phyloP scores from a whole-genome alignment of 441 rosid species.

The Omphalea diandra region DNA sequence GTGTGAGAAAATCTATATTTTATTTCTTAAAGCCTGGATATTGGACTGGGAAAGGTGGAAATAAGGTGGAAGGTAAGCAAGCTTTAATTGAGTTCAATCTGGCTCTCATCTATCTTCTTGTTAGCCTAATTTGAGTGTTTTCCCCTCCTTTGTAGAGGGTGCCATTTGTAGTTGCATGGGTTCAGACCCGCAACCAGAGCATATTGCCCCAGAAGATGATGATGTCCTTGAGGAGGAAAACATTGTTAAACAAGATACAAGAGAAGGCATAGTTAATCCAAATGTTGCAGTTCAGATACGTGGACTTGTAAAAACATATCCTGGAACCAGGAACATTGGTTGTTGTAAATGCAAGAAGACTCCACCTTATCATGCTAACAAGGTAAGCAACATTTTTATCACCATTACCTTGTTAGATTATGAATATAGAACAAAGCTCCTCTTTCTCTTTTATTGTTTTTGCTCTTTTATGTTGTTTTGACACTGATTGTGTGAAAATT shows the following conservation, averaged over 20 bases:
- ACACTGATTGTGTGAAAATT: constrained; percentile 7
- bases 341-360: constrained; percentile 73
- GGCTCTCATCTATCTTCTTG: not conserved
- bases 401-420: not conserved
- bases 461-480: not conserved
- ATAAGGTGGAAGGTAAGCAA: constrained; percentile 57
- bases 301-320: constrained; percentile 82
- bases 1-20: constrained; percentile 68
- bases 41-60: constrained; percentile 88
- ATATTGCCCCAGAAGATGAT: constrained; percentile 62
- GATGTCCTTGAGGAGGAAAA: constrained; percentile 92
- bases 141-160: constrained; percentile 53
- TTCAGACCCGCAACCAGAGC: constrained; percentile 55
- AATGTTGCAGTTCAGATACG: constrained; percentile 82
- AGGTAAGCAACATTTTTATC: constrained; percentile 41
- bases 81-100: constrained; percentile 20
- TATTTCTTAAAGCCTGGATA: constrained; percentile 80
- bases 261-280: constrained; percentile 44
- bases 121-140: constrained; percentile 23
- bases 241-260: constrained; percentile 52
- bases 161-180: constrained; percentile 77
- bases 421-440: not conserved
- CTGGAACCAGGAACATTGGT: constrained; percentile 63
- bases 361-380: constrained; percentile 76
- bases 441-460: not conserved